Evolutionary conservation across 1,284 basidiomycete genomes (phyloP), one percentile per base, ranked within the genome.

Genomic region (Xerocomus amazonicus): DNA sequence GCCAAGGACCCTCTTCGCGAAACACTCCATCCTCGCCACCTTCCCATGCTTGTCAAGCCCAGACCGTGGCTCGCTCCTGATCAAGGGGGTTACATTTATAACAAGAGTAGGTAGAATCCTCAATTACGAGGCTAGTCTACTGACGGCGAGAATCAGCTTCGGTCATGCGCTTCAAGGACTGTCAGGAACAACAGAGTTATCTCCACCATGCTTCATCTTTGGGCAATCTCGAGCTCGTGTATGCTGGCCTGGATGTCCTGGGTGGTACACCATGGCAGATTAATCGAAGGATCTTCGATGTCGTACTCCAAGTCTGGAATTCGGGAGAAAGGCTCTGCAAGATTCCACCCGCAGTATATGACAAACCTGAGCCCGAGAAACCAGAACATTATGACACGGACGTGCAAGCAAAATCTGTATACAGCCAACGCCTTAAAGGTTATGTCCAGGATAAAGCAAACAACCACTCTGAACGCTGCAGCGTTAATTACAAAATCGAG

Each of bases 401-500:
- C 66, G 76, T 88, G 31, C 78, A 79, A 54, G 78, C 76, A 1
- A 82, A 83, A 61, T 75, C 77, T 19, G 63, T 81, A 7, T 90
- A 86, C 63, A 60, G 87, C 23, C 70, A 75, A 47, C 74, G 80
- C 28, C 71, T 88, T 58, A 88, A 83, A 68, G 65, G 70, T 27
- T 83, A 81, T 60, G 68, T 77, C n/a, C 75, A 83, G 57, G 73
- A 71, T 17, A 87, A 84, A 68, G 81, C 87, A 16, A 85, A 84
- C 59, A 90, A 89, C 58, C 96, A 98, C 70, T 90, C 89, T 14
- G 90, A 94, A 52, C 78, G 96, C 40, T 98, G 95, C 70, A 91
- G 81, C 63, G 85, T 95, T 54, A 98, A 98, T 69, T 99, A 99
- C 71, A 97, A 95, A 70, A 83, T 99, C 52, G 96, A 98, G 70